Evolutionary conservation across 805 yeast species (phyloP).

Genomic region (Nakazawaea molendinolei): DNA sequence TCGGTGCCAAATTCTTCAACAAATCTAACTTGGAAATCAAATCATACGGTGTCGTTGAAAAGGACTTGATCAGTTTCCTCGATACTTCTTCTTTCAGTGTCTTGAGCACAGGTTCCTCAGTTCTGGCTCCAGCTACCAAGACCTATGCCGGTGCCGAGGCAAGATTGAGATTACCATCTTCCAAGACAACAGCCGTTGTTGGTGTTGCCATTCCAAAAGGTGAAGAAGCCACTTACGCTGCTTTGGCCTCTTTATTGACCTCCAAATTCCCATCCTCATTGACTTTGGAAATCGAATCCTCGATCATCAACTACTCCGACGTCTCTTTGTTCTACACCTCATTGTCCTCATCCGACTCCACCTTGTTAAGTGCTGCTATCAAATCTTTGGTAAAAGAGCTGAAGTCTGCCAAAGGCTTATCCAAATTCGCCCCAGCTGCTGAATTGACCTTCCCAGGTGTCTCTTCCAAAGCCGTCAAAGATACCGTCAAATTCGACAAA

Average conservation of each 20-base stretch:
- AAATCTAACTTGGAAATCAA: conserved; percentile 63
- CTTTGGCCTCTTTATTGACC: conserved; percentile 64
- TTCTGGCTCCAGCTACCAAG: conserved; percentile 32
- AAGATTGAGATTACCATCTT: conserved; percentile 51
- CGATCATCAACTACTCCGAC: conserved; percentile 61
- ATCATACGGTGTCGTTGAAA: conserved; percentile 68
- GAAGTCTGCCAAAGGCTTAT: conserved; percentile 47
- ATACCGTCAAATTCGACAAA: conserved; percentile 34
- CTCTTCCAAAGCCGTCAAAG: conserved; percentile 29
- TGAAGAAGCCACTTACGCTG: conserved; percentile 61
- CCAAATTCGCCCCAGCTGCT: conserved; percentile 54
- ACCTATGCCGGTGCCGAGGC: conserved; percentile 59
- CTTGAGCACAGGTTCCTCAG: conserved; percentile 55
- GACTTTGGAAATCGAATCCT: conserved; percentile 45
- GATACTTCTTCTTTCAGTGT: conserved; percentile 56
- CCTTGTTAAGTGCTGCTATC: conserved; percentile 54
- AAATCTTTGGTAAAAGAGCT: conserved; percentile 47
- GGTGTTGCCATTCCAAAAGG: conserved; percentile 70
- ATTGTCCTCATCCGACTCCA: conserved; percentile 53
- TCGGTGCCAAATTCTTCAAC: conserved; percentile 62
- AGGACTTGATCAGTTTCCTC: conserved; percentile 64
- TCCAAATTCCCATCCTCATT: conserved; percentile 41
- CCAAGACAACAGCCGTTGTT: conserved; percentile 67
- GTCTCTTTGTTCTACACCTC: conserved; percentile 75
- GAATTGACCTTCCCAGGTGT: conserved; percentile 37